phyloP scores from a whole-genome alignment of 345 rosid species.

The Garcia nutans region DNA sequence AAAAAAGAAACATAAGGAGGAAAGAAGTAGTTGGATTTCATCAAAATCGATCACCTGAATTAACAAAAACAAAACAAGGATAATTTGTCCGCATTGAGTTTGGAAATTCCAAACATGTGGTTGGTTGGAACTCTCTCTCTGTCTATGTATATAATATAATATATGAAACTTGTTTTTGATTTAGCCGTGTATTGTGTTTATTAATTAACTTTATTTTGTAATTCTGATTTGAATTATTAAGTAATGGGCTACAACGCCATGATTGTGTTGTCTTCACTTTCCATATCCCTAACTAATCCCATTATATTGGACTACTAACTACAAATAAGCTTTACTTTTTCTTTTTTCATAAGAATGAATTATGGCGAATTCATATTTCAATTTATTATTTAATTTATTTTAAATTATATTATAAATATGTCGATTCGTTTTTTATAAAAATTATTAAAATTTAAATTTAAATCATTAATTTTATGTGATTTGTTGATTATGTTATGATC shows the following conservation, averaged over 20 bases:
- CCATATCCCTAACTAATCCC: conserved; percentile 6
- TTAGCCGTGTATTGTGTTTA: conserved; percentile 16
- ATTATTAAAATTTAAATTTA: too few relatives aligned
- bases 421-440: too few relatives aligned
- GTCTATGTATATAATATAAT: neutral
- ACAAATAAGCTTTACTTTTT: neutral
- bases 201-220: neutral
- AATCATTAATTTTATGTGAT: too few relatives aligned
- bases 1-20: neutral
- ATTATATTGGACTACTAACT: too few relatives aligned
- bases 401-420: too few relatives aligned
- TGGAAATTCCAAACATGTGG: neutral
- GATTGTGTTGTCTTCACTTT: neutral
- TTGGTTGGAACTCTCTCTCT: neutral
- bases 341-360: too few relatives aligned
- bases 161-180: neutral
- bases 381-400: too few relatives aligned
- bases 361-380: too few relatives aligned
- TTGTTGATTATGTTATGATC: too few relatives aligned
- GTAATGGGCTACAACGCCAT: neutral
- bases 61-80: neutral
- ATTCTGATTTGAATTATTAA: conserved; percentile 7
- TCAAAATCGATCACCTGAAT: conserved; percentile 14
- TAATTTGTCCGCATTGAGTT: conserved; percentile 5
- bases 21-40: conserved; percentile 12